Evolutionary conservation across 805 yeast genomes (phyloP), one percentile per base, ranked within the genome.

Genomic region (Suhomyces pyralidae): DNA sequence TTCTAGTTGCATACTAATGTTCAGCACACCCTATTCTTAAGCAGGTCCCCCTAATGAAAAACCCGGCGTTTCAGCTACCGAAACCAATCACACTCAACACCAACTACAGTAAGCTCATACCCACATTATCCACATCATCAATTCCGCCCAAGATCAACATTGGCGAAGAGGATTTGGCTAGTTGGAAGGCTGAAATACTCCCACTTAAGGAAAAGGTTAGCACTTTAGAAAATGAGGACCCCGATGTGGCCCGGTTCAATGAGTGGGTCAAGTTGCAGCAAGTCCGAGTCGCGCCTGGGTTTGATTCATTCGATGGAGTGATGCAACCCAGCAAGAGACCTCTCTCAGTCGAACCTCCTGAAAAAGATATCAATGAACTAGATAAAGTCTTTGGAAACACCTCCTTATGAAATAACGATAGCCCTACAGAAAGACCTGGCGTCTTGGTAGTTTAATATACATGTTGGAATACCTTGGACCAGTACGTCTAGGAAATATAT

Each of bases 1-100:
- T n/a, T 24, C 46, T 40, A 22, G 12, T 24, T 10, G 19, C 15
- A 10, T 32, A 56, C 58, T 55, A 50, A 55, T 57, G 6, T 12
- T 6, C 40, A 79, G 82, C 78, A 24, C 82, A 81, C 55, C 74
- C 80, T 0, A 55, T 78, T 12, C 68, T 82, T 5, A 69, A 77
- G 34, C 83, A 82, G 55, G 77, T 83, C 0, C 87, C 88, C 0
- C 71, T 83, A 40, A 76, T 81, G 14, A 69, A 78, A 38, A 81
- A 83, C 52, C 86, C 84, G 3, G 67, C 69, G 24, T 75, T 67
- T 55, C 77, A 73, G 51, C 81, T 84, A 0, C 86, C 88, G 15
- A 79, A 74, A 53, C 79, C 86, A 0, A 75, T 83, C 12, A 76
- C 81, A 6, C 68, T 83, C 36, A 81, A 84, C 36, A 65, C 75